phyloP scores from a whole-genome alignment of 1,139 yeast species.

The Hansenula sp. region DNA sequence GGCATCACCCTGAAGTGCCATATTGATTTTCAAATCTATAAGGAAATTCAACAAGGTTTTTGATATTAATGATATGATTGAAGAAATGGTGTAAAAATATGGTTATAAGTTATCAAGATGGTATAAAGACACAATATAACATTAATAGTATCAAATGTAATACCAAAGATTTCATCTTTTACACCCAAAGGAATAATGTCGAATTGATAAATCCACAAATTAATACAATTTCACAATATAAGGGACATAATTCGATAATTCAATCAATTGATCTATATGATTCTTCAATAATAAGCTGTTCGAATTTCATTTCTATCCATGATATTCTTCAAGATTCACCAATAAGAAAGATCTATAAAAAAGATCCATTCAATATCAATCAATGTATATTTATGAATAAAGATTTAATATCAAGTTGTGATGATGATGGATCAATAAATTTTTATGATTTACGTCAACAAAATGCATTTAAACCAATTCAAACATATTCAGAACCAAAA shows the following conservation, averaged over 20 bases:
- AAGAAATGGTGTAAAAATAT: not conserved
- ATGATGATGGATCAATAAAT: constrained; percentile 13
- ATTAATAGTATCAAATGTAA: not conserved
- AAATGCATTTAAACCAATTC: constrained; percentile 15
- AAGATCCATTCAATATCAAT: constrained; percentile 9
- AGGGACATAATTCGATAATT: constrained; percentile 3
- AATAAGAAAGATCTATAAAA: constrained; percentile 6
- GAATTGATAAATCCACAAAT: constrained; percentile 1
- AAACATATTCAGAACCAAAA: constrained; percentile 12
- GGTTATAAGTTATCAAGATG: not conserved
- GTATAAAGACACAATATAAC: not conserved
- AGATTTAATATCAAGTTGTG: constrained; percentile 16
- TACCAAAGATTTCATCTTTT: not conserved
- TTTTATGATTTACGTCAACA: constrained; percentile 19
- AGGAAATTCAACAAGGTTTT: too few relatives aligned
- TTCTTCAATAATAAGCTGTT: constrained; percentile 8
- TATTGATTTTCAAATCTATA: too few relatives aligned
- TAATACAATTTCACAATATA: not conserved
- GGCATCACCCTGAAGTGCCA: too few relatives aligned
- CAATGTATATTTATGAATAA: constrained; percentile 9
- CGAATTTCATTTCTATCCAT: constrained; percentile 12
- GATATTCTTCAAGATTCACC: constrained; percentile 8
- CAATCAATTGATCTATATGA: constrained; percentile 4
- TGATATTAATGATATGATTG: not conserved
- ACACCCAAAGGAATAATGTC: constrained; percentile 2